phyloP scores from a whole-genome alignment of 2,329 filamentous ascomycete species.

The Curvularia sp. region DNA sequence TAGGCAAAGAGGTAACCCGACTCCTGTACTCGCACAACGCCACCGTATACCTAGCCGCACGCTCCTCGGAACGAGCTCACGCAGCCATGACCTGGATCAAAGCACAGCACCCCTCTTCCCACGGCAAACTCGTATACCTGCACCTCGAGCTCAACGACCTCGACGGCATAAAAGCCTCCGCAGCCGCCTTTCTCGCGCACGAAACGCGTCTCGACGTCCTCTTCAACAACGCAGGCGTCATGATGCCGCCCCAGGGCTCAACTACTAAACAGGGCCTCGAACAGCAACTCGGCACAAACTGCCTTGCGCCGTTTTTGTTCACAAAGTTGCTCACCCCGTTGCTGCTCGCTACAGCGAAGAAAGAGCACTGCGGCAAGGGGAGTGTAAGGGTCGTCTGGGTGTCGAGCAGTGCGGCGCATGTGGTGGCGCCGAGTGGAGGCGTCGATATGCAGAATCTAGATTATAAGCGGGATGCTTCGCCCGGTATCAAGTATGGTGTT shows the following conservation, averaged over 20 bases:
- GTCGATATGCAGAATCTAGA: slow-evolving; percentile 30
- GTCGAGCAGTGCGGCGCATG: slow-evolving; percentile 18
- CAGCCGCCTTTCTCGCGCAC: slow-evolving; percentile 46
- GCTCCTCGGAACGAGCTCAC: slow-evolving; percentile 48
- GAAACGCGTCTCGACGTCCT: slow-evolving; percentile 56
- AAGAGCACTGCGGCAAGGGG: slow-evolving; percentile 16
- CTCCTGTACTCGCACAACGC: slow-evolving; percentile 64
- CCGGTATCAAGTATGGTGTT: slow-evolving; percentile 29
- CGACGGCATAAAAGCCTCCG: slow-evolving; percentile 47
- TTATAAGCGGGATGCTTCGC: slow-evolving; percentile 17
- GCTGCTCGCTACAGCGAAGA: slow-evolving; percentile 42
- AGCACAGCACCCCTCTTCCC: slow-evolving; percentile 30
- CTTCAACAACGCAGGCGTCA: slow-evolving; percentile 49
- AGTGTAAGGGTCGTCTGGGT: slow-evolving; percentile 50
- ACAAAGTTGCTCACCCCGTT: slow-evolving; percentile 50
- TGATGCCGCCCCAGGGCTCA: slow-evolving; percentile 35
- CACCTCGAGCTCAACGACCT: slow-evolving; percentile 55
- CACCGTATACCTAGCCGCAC: slow-evolving; percentile 64
- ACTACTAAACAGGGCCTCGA: slow-evolving; percentile 37
- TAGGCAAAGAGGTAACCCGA: slow-evolving; percentile 61
- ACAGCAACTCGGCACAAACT: slow-evolving; percentile 52
- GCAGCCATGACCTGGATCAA: slow-evolving; percentile 58
- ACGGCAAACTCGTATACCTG: slow-evolving; percentile 32
- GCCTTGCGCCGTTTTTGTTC: slow-evolving; percentile 52
- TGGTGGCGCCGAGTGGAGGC: slow-evolving; percentile 23